A percentile compares a stretch with the other conserved stretches of the same genome.
phyloP scores from a whole-genome alignment of 441 rosid species.

The Viola pubescens region DNA sequence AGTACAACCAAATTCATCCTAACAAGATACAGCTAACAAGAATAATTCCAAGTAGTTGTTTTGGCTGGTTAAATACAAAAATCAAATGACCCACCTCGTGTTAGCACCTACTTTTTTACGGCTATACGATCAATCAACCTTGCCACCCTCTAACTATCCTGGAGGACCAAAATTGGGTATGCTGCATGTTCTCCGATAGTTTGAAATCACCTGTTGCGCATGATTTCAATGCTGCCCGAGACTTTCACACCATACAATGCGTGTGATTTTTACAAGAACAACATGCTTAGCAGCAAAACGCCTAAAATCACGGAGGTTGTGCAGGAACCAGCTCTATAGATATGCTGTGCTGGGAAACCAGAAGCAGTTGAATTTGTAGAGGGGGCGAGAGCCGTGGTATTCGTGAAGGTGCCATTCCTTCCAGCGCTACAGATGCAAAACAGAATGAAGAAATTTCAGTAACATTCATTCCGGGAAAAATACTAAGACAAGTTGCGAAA shows the following conservation, averaged over 20 bases:
- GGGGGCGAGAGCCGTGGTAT: constrained; percentile 62
- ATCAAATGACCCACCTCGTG: constrained; percentile 16
- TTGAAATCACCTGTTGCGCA: constrained; percentile 11
- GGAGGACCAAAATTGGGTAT: constrained; percentile 61
- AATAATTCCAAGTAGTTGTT: constrained; percentile 18
- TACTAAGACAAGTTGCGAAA: not conserved
- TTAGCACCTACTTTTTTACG: constrained; percentile 16
- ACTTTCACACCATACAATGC: constrained; percentile 12
- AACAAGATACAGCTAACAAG: constrained; percentile 28
- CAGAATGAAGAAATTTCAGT: constrained; percentile 13
- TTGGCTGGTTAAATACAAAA: constrained; percentile 24
- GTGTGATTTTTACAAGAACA: constrained; percentile 41
- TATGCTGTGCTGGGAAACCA: constrained; percentile 29
- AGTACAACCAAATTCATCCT: constrained; percentile 22
- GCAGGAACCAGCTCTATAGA: constrained; percentile 25
- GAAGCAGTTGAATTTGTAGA: constrained; percentile 68
- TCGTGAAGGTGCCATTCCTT: constrained; percentile 58
- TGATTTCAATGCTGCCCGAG: constrained; percentile 9
- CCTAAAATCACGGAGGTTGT: constrained; percentile 43
- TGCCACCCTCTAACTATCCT: constrained; percentile 24
- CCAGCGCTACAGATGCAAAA: constrained; percentile 41
- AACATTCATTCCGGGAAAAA: not conserved
- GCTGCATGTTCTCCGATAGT: constrained; percentile 21
- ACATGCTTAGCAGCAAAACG: constrained; percentile 27
- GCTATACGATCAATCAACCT: constrained; percentile 25